Evolutionary conservation across 176 grass and related monocot species (phyloP).

Genomic region (Carex kokanica): DNA sequence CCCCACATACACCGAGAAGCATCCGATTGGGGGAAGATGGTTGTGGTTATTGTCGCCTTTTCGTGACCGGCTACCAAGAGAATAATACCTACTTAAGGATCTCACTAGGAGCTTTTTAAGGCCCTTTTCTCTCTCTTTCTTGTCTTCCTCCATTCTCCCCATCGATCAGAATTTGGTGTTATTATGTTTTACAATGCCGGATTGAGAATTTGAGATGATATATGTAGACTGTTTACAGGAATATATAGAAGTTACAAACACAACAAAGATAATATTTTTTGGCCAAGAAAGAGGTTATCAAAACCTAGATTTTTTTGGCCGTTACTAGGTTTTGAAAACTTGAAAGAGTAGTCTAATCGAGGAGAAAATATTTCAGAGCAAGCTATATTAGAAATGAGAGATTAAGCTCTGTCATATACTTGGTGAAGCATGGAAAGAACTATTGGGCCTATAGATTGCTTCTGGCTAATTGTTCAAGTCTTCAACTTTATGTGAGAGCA

Average conservation of each 20-base stretch:
- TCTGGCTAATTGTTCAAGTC: constrained; percentile 18
- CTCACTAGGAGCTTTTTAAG: constrained; percentile 43
- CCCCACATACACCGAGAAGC: constrained; percentile 80
- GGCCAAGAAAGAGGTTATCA: too few species aligned
- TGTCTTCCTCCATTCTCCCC: constrained; percentile 22
- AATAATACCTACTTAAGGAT: constrained; percentile 52
- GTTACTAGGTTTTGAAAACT: too few species aligned
- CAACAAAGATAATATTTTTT: background rate
- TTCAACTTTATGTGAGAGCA: background rate
- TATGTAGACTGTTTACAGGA: background rate
- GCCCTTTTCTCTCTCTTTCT: constrained; percentile 22
- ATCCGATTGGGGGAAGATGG: constrained; percentile 39
- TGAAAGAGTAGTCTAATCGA: too few species aligned
- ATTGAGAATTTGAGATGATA: background rate
- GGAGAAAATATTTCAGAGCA: background rate
- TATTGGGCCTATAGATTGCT: constrained; percentile 32
- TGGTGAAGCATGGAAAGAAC: constrained; percentile 23
- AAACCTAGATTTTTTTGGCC: too few species aligned
- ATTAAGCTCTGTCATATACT: constrained; percentile 43
- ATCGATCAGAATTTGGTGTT: background rate
- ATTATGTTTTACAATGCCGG: background rate
- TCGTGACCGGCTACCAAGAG: constrained; percentile 4
- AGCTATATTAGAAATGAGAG: background rate
- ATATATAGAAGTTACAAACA: background rate
- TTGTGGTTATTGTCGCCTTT: background rate